Base-by-base conservation (phyloP, 2,329 filamentous ascomycete species). In the Phialophora verrucosa region DNA sequence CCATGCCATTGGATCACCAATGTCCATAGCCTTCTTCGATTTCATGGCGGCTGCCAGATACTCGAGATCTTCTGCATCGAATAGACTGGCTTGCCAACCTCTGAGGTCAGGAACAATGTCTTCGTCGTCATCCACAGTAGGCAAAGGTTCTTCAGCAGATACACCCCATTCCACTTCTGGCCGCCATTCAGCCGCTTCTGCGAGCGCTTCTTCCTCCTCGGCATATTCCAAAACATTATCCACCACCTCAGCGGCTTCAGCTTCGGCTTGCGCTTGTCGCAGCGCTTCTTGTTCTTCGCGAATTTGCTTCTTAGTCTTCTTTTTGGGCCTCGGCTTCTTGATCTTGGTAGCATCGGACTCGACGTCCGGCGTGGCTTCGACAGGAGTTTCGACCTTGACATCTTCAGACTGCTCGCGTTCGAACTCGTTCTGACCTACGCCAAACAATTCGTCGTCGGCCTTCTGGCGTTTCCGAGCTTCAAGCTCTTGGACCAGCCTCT, bases 381-480 rank as follows among this genome's bases (percentile, higher is more conserved):
- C 68, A 51, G 77, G 75, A 20, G 77, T 78, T 12, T 78, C 78
- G 47, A 76, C 73, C 59, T 73, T 71, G 38, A 74, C 73, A 49
- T 80, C 78, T 31, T 85, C 80, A 23, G 84, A 79, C 35, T 83
- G 82, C 65, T 84, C 81, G 3, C 79, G 75, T 11, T 88, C 85
- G 59, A 85, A 82, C 14, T 84, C 81, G 27, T 83, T 79, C 50
- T 83, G 80, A 76, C 84, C 85, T 53, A 90, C 82, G 14, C 87
- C 88, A 74, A 93, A 93, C 4, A 94, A 82, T 72, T 92, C 91
- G 72, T 94, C 91, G 65, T 93, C 91, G 75, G 92, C 92, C 80
- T 93, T 94, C 73, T 90, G 90, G 57, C 91, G 88, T 77, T 96
- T 95, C 59, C 91, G 87, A 55, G 89, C 85, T 62, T 86, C 85